A percentile compares a stretch with the other conserved stretches of the same genome.
phyloP scores from a whole-genome alignment of 1,139 yeast species.

The Nakaseomyces delphensis region DNA sequence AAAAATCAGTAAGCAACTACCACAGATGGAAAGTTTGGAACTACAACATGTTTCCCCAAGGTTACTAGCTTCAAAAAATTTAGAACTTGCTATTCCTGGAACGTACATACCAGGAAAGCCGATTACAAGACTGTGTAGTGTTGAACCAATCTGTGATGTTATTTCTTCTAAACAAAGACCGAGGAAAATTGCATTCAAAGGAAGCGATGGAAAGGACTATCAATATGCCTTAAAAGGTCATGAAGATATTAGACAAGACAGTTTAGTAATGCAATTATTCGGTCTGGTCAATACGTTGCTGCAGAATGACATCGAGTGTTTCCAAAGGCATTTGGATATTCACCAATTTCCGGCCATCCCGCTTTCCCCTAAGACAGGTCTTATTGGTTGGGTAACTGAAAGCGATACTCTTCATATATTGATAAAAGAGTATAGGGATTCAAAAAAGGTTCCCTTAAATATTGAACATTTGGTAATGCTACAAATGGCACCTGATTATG shows the following conservation, averaged over 20 bases:
- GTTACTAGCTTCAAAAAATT: constrained; percentile 64
- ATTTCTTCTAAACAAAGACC: constrained; percentile 96
- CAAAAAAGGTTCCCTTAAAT: constrained; percentile 77
- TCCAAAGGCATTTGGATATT: constrained; percentile 88
- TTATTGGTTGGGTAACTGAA: constrained; percentile 94
- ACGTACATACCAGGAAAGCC: constrained; percentile 83
- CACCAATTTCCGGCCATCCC: constrained; percentile 92
- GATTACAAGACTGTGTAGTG: constrained; percentile 57
- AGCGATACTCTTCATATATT: constrained; percentile 94
- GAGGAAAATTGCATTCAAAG: constrained; percentile 65
- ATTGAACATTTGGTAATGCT: constrained; percentile 93
- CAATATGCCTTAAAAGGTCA: constrained; percentile 83
- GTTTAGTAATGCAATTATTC: constrained; percentile 93
- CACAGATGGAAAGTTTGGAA: constrained; percentile 78
- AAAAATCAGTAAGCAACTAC: constrained; percentile 79
- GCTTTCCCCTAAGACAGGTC: constrained; percentile 91
- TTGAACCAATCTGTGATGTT: constrained; percentile 80
- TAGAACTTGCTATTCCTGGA: constrained; percentile 90
- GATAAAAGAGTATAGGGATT: constrained; percentile 86
- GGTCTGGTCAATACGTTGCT: constrained; percentile 89
- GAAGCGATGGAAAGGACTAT: constrained; percentile 88
- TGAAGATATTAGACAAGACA: constrained; percentile 96
- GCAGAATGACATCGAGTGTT: constrained; percentile 87
- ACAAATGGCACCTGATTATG: constrained; percentile 98
- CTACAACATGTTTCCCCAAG: constrained; percentile 91